Percentiles rank a stretch among this genome's conserved stretches.
phyloP scores from a whole-genome alignment of 23 red algal species.

The Cyanidiococcus yangmingshanensis region DNA sequence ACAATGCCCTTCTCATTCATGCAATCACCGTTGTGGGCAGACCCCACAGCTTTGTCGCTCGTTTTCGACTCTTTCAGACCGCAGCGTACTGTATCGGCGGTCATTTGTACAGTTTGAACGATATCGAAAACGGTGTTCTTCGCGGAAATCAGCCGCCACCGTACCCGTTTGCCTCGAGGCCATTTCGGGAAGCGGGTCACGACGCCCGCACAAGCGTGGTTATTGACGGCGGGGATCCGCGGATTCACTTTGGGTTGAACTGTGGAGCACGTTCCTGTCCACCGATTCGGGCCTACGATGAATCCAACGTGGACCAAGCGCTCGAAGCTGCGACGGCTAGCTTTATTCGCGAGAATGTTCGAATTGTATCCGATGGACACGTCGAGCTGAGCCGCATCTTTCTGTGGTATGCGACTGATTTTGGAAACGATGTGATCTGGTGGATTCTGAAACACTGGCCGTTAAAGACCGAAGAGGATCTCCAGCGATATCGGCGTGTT shows the following conservation, averaged over 20 bases:
- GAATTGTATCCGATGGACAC: neutral
- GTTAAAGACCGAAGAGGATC: neutral
- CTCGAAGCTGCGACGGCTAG: slow-evolving; percentile 34
- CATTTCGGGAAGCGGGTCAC: slow-evolving; percentile 43
- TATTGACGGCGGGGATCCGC: slow-evolving; percentile 22
- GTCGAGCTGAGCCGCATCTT: slow-evolving; percentile 60
- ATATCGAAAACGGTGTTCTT: slow-evolving; percentile 74
- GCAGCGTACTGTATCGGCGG: slow-evolving; percentile 74
- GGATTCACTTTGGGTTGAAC: slow-evolving; percentile 82
- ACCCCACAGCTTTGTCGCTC: slow-evolving; percentile 27
- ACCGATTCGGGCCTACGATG: slow-evolving; percentile 56
- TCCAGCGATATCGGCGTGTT: neutral
- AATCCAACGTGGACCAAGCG: slow-evolving; percentile 36
- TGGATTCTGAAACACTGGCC: slow-evolving; percentile 31
- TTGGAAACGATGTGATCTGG: slow-evolving; percentile 35
- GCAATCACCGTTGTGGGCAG: slow-evolving; percentile 24
- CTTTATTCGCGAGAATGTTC: slow-evolving; percentile 36
- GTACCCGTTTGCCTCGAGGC: slow-evolving; percentile 45
- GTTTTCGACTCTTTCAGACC: slow-evolving; percentile 47
- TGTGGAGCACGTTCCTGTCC: slow-evolving; percentile 77
- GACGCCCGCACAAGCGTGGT: slow-evolving; percentile 15
- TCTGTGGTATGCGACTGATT: slow-evolving; percentile 66
- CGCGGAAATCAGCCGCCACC: slow-evolving; percentile 47
- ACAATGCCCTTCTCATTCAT: slow-evolving; percentile 76
- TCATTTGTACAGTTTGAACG: slow-evolving; percentile 54